phyloP scores from a whole-genome alignment of 108 stramenopile genomes.

The Asterionellopsis glacialis region DNA sequence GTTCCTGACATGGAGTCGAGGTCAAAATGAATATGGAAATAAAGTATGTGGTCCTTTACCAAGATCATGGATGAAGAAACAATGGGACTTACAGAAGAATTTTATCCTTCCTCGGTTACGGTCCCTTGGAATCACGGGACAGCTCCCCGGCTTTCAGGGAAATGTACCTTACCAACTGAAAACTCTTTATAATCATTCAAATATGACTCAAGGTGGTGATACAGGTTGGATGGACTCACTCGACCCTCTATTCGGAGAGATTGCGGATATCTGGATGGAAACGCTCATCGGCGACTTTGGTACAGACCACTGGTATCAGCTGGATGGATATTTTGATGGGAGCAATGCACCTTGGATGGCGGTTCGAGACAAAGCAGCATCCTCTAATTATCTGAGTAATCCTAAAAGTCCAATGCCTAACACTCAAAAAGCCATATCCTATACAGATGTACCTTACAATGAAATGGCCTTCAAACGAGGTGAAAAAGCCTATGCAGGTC shows the following conservation, averaged over 20 bases:
- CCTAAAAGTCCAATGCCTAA: neutral
- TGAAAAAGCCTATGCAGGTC: constrained; percentile 24
- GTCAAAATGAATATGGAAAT: constrained; percentile 42
- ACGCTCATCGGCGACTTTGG: constrained; percentile 38
- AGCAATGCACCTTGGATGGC: constrained; percentile 37
- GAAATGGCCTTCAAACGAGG: constrained; percentile 28
- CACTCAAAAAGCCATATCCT: neutral
- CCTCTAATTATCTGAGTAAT: neutral
- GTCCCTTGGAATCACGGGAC: constrained; percentile 34
- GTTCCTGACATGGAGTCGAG: constrained; percentile 46
- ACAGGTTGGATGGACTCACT: constrained; percentile 46
- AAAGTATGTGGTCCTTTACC: constrained; percentile 36
- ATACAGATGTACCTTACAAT: constrained; percentile 8
- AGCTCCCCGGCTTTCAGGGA: constrained; percentile 50
- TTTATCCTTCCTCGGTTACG: constrained; percentile 36
- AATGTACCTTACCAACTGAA: constrained; percentile 40
- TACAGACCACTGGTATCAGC: constrained; percentile 50
- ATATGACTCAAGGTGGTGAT: constrained; percentile 34
- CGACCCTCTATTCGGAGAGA: constrained; percentile 35
- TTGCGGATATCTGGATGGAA: constrained; percentile 37
- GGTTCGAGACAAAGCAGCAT: neutral
- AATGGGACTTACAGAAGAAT: constrained; percentile 29
- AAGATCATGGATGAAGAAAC: constrained; percentile 28
- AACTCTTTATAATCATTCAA: constrained; percentile 23
- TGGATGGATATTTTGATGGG: constrained; percentile 47